Evolutionary conservation across 169 alveolate species (phyloP), one percentile per base, ranked within the genome.

Genomic region (Amoebophrya sp.): DNA sequence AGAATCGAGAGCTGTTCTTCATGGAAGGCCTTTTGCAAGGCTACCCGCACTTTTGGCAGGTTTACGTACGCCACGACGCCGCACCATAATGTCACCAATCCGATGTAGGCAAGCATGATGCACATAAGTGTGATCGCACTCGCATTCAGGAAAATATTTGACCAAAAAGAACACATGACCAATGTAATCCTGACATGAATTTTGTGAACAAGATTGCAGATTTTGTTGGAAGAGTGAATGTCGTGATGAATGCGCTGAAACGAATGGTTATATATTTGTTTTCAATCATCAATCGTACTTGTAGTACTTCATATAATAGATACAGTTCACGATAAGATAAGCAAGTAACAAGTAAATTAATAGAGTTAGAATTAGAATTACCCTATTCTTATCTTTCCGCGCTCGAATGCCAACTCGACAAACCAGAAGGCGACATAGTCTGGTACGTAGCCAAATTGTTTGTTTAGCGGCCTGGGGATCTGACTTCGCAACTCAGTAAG

Each of bases 381-480:
- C 36, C 83, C 83, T 29, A 65, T 26, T 10, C 83, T 29, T 26
- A 65, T 65, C 33, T 1, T 10, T 36, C 83, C 83, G 33, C 83
- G 83, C 83, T 65, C 83, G 83, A 26, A 65, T 10, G 26, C 83
- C 36, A 65, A 36, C 26, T 65, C 83, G 36, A 65, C 83, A 36
- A 6, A 1, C 83, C 83, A 65, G 83, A 65, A 65, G 33, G 83
- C 83, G 83, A 65, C 83, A 18, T 65, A 65, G 83, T 65, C 83
- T 29, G 83, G 83, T 1, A 65, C 18, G 33, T 65, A 36, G 83
- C 83, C 83, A 6, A 6, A 18, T 26, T 6, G 3, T 36, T 6
- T 26, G 83, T 65, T 65, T 29, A 65, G 76, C 76, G 76, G 10
- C 76, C 76, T 10, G 76, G 76, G 76, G n/a, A 53, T n/a, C n/a